Percentiles rank a stretch among this genome's conserved stretches.
These are phyloP conservation scores for Delonix regia DNA, from an alignment of 306 rosid genomes.

Conservation along the genomic window DNA sequence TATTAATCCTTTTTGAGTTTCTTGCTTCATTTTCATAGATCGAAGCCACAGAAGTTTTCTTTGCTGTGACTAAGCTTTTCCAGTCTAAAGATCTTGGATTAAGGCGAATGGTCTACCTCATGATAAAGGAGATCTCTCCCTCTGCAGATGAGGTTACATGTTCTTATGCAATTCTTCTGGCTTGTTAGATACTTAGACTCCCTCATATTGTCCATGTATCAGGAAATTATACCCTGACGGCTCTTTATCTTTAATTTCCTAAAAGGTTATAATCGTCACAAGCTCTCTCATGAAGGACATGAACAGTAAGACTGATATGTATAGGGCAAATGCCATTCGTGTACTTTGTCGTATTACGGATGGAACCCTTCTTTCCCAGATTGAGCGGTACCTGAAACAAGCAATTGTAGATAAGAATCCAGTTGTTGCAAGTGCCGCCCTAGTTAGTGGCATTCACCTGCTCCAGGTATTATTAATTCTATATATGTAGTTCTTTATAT, in stretches of 20 bases:
- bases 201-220: background rate
- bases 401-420: constrained; percentile 99
- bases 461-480: constrained; percentile 69
- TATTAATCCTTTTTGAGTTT: constrained; percentile 20
- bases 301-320: constrained; percentile 99
- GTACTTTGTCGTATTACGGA: constrained; percentile 96
- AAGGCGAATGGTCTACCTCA: constrained; percentile 97
- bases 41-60: constrained; percentile 99
- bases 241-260: constrained; percentile 32
- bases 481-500: constrained; percentile 13
- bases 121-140: constrained; percentile 96
- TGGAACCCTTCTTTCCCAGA: constrained; percentile 96
- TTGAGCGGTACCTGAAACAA: constrained; percentile 97
- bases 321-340: constrained; percentile 97
- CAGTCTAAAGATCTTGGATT: constrained; percentile 95
- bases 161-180: constrained; percentile 4
- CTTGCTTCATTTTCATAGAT: constrained; percentile 49
- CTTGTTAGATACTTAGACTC: constrained; percentile 26
- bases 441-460: constrained; percentile 94
- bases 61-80: constrained; percentile 97
- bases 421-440: constrained; percentile 97
- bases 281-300: constrained; percentile 99
- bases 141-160: constrained; percentile 89
- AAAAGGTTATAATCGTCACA: constrained; percentile 94
- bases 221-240: constrained; percentile 44